Conservation (phyloP, 2,329 filamentous ascomycete species). For the Colletotrichum siamense region DNA sequence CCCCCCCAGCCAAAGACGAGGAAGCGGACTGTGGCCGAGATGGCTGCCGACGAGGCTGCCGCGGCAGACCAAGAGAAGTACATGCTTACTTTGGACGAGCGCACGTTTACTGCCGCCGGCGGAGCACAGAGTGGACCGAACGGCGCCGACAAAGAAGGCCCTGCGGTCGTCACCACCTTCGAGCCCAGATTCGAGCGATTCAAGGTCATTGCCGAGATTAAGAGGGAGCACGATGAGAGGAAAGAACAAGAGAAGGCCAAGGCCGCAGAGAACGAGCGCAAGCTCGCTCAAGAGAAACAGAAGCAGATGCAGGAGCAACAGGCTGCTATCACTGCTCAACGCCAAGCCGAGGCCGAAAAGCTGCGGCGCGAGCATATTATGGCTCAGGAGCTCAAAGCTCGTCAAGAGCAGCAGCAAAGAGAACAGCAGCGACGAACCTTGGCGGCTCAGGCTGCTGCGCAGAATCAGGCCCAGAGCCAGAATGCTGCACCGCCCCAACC, state of each 20-base stretch:
- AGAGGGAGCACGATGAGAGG: slow-evolving; percentile 76
- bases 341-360: slow-evolving; percentile 53
- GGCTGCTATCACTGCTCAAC: slow-evolving; percentile 43
- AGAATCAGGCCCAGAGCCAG: slow-evolving; percentile 28
- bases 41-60: slow-evolving; percentile 92
- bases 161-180: slow-evolving; percentile 74
- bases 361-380: slow-evolving; percentile 40
- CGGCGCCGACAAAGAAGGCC: slow-evolving; percentile 74
- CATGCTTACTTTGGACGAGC: slow-evolving; percentile 91
- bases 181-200: slow-evolving; percentile 90
- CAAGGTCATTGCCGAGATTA: slow-evolving; percentile 88
- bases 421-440: slow-evolving; percentile 39
- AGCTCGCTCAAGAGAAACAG: slow-evolving; percentile 51
- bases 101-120: slow-evolving; percentile 67
- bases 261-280: slow-evolving; percentile 64
- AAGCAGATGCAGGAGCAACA: slow-evolving; percentile 53
- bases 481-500: slow-evolving; percentile 29
- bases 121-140: slow-evolving; percentile 62
- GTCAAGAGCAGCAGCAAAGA: slow-evolving; percentile 38
- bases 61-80: slow-evolving; percentile 89
- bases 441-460: slow-evolving; percentile 35
- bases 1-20: slow-evolving; percentile 86
- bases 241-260: slow-evolving; percentile 77
- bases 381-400: slow-evolving; percentile 25
- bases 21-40: slow-evolving; percentile 92